phyloP scores from a whole-genome alignment of 352 stramenopile genomes.

The Blastocystis sp. region DNA sequence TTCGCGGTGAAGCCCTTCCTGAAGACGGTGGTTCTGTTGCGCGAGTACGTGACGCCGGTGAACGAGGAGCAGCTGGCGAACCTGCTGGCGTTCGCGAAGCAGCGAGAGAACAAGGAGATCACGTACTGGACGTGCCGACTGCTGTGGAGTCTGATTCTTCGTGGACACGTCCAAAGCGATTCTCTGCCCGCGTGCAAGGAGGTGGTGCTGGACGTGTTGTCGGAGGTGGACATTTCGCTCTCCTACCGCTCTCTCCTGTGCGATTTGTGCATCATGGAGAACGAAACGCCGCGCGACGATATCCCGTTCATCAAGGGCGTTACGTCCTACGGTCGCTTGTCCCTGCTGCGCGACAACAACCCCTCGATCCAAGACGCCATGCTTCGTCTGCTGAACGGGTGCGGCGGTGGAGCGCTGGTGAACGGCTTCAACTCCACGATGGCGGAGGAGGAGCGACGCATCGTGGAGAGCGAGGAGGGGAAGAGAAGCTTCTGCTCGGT shows the following conservation, averaged over 20 bases:
- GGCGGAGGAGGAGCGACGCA: background rate
- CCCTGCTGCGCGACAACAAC: background rate
- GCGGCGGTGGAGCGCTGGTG: background rate
- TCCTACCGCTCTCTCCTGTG: slow-evolving; percentile 45
- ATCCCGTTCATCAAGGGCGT: background rate
- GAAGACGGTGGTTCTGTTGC: slow-evolving; percentile 42
- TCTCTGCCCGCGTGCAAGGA: background rate
- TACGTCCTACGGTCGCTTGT: background rate
- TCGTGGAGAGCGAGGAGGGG: background rate
- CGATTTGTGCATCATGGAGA: background rate
- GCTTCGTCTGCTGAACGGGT: background rate
- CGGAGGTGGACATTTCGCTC: slow-evolving; percentile 24
- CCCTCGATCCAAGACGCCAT: slow-evolving; percentile 1
- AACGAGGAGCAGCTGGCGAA: background rate
- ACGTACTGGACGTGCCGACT: slow-evolving; percentile 26
- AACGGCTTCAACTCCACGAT: background rate
- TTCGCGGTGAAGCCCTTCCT: slow-evolving; percentile 44
- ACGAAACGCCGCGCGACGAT: background rate
- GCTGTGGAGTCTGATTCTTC: background rate
- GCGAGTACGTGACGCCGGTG: background rate
- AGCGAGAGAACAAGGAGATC: slow-evolving; percentile 12
- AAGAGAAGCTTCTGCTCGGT: background rate
- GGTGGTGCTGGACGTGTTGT: background rate
- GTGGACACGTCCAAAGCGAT: background rate
- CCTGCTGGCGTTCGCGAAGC: background rate